Conservation (phyloP, 2,329 filamentous ascomycete genomes). For the Penicillium decumbens region DNA sequence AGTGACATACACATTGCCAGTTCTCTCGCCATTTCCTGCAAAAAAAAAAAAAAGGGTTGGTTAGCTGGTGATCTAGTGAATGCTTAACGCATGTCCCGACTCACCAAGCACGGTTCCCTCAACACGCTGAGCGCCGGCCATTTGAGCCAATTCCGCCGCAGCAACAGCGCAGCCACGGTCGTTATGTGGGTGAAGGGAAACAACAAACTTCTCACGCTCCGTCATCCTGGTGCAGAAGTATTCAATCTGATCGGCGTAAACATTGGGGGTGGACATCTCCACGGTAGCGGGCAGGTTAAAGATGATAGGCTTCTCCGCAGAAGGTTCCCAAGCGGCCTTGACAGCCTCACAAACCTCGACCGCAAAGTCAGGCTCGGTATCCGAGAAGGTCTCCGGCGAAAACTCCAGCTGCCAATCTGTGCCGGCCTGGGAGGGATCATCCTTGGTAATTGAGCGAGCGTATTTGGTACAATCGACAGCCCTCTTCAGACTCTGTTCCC, state of each 20-base stretch:
- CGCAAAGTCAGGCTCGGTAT: conserved; percentile 78
- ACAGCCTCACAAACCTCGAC: conserved; percentile 85
- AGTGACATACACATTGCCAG: conserved; percentile 66
- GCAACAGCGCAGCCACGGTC: conserved; percentile 87
- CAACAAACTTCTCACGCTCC: conserved; percentile 79
- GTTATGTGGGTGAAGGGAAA: conserved; percentile 91
- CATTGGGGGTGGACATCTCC: conserved; percentile 88
- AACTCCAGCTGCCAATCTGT: conserved; percentile 54
- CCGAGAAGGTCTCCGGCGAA: conserved; percentile 68
- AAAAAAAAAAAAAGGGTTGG: not conserved
- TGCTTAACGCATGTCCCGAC: not conserved
- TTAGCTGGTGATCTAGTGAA: not conserved
- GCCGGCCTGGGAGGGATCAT: conserved; percentile 53
- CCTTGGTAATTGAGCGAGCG: conserved; percentile 85
- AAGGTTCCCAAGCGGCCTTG: conserved; percentile 87
- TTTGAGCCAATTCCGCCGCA: conserved; percentile 86
- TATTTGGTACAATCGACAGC: conserved; percentile 82
- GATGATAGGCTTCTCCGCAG: conserved; percentile 74
- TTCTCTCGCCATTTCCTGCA: conserved; percentile 69
- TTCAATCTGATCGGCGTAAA: conserved; percentile 94
- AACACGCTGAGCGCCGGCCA: conserved; percentile 91
- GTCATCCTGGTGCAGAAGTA: conserved; percentile 85
- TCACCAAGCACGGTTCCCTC: conserved; percentile 89
- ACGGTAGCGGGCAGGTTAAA: conserved; percentile 97
- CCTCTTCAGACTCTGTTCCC: conserved; percentile 74